Base-by-base conservation (phyloP, 1,284 basidiomycete genomes). In the Ceraceosorus bombacis region DNA sequence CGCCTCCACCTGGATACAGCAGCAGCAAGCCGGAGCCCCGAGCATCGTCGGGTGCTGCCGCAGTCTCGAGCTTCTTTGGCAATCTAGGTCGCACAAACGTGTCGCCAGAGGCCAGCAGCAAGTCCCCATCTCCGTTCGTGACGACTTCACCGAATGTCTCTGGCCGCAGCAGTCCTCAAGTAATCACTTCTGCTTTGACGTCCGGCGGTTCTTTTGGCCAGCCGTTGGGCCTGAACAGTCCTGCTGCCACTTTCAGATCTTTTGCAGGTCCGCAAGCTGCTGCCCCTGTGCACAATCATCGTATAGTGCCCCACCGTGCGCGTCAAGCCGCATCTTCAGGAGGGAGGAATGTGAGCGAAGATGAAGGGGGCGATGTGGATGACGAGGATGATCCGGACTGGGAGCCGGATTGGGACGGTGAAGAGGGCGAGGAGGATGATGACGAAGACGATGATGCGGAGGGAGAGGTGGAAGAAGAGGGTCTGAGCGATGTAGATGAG, bases 401-500 rank as follows among this genome's bases (percentile, higher is more conserved):
- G 61, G 59, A 13, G 10, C 10, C 9, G 39, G 51, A 52, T 10
- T 9, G 13, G 51, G 51, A 52, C 10, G 51, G 13, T 10, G 27
- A 52, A 15, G 51, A 52, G 51, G 51, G 4, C 12, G 51, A 52
- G 51, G 27, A 52, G 4, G 51, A 52, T 10, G 27, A 52, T 9
- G 51, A 52, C 12, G 2, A 52, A 17, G 51, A 52, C 10, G 51
- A 36, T 49, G n/a, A n/a, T 49, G 15, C n/a, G 39, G 51, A 52
- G 39, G 51, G 15, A 52, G 51, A 36, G 62, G 27, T 12, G 53
- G 54, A 54, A 54, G 46, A 55, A 48, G 54, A 54, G 54, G 17
- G 53, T 15, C 51, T 36, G 51, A 41, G 51, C 17, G 12, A 10
- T 15, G 51, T 36, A 9, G 4, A n/a, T 17, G 53, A 54, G 53